A percentile compares a stretch with the other conserved stretches of the same genome.
Conservation (phyloP, 2,329 filamentous ascomycete species). For the Fusarium secorum region DNA sequence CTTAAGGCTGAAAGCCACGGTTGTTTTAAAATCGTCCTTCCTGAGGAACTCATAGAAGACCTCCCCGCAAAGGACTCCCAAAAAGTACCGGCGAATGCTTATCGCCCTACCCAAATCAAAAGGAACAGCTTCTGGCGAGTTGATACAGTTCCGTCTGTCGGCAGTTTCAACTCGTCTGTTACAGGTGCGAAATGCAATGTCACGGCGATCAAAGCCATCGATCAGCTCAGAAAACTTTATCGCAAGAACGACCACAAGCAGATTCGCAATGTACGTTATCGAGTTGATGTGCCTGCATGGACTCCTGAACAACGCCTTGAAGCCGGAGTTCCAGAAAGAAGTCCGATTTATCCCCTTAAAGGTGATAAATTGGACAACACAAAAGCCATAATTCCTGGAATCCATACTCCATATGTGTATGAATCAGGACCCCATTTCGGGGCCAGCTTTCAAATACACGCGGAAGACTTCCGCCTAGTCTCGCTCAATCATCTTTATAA, state of each 20-base stretch:
- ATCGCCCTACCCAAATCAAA: conserved; percentile 47
- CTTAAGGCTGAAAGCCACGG: conserved; percentile 47
- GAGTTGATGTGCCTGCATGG: conserved; percentile 52
- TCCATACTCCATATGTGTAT: conserved; percentile 53
- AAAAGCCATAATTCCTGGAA: conserved; percentile 50
- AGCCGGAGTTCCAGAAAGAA: conserved; percentile 49
- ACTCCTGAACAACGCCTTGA: conserved; percentile 46
- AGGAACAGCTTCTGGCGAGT: conserved; percentile 50
- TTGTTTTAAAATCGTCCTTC: conserved; percentile 51
- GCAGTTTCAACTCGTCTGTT: conserved; percentile 43
- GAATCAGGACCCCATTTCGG: conserved; percentile 51
- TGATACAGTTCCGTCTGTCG: conserved; percentile 46
- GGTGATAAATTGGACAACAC: conserved; percentile 50
- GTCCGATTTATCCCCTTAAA: conserved; percentile 49
- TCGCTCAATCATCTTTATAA: conserved; percentile 52
- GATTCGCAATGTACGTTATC: conserved; percentile 49
- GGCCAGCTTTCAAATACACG: conserved; percentile 52
- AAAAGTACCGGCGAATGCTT: conserved; percentile 48
- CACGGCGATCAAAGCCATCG: conserved; percentile 42
- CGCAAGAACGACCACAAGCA: conserved; percentile 47
- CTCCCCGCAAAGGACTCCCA: conserved; percentile 46
- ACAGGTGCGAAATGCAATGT: conserved; percentile 37
- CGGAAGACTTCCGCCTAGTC: conserved; percentile 51
- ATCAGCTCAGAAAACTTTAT: conserved; percentile 48
- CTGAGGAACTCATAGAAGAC: conserved; percentile 42